phyloP scores from a whole-genome alignment of 805 yeast species.

The Saccharomycopsis fermentans region DNA sequence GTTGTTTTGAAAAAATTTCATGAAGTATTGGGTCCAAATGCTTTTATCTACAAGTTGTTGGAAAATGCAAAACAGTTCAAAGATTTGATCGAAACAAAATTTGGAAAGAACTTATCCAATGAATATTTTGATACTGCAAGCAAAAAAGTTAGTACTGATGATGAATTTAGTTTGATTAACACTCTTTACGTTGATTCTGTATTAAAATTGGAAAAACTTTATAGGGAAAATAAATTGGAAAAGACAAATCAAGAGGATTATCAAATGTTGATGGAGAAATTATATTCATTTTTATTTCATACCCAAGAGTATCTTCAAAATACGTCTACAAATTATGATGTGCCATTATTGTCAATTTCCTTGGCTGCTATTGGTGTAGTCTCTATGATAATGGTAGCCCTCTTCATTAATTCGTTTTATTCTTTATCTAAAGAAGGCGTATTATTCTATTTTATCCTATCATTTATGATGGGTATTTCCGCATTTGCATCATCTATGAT shows the following conservation, averaged over 20 bases:
- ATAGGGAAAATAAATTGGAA: not conserved
- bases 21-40: constrained; percentile 33
- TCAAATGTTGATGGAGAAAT: constrained; percentile 15
- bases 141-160: not conserved
- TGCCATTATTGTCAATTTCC: constrained; percentile 32
- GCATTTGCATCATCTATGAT: constrained; percentile 82
- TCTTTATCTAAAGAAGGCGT: constrained; percentile 6
- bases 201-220: constrained; percentile 6
- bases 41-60: constrained; percentile 25
- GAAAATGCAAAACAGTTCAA: constrained; percentile 53
- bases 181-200: constrained; percentile 17
- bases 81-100: constrained; percentile 35
- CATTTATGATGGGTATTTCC: constrained; percentile 37
- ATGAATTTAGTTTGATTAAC: constrained; percentile 14
- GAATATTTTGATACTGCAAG: constrained; percentile 3
- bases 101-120: constrained; percentile 21
- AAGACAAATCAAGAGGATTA: not conserved
- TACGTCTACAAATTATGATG: constrained; percentile 66
- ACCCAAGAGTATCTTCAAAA: constrained; percentile 44
- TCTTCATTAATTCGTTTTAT: not conserved
- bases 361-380: constrained; percentile 17
- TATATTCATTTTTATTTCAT: constrained; percentile 30
- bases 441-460: constrained; percentile 20
- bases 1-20: constrained; percentile 51
- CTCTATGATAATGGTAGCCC: not conserved